Evolutionary conservation across 2,329 filamentous ascomycete genomes (phyloP), one percentile per base, ranked within the genome.

Genomic region (Cercospora zeina): DNA sequence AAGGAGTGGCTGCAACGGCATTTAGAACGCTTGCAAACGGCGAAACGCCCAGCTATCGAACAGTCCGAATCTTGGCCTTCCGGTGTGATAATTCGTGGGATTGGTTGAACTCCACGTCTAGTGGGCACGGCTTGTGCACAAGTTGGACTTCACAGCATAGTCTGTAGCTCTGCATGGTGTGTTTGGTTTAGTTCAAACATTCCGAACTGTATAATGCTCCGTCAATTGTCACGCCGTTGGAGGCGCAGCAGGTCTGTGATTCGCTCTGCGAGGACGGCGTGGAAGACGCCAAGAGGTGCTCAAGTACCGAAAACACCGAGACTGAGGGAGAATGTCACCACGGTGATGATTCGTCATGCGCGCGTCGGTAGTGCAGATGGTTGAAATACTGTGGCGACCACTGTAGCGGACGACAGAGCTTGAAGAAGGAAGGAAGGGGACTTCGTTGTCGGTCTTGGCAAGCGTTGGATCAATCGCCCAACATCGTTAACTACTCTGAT

Each of bases 261-360:
- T 53, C 8, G 49, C n/a, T 21, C 3, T 8, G 16, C 13, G 49
- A 1, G 27, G 30, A 34, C 4, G 8, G 8, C n/a, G n/a, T 34
- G 2, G 31, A 10, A 34, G 16, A 21, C 10, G 30, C 31, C 31
- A 2, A n/a, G 49, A 2, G 49, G 27, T 33, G n/a, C 11, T 27
- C 7, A 53, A 34, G 27, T 21, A 21, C 49, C 49, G 49, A 53
- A 53, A 53, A 34, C 49, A 34, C 49, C 49, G 49, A 49, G 42
- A 49, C 42, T 49, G 42, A 27, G 42, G 21, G 42, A 21, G 13
- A 49, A 21, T 21, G 24, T 49, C 21, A 9, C 42, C 21, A 9
- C 42, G 7, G 27, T 11, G 42, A 49, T n/a, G 21, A 27, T 27
- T 49, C 42, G 42, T 49, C 42, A 49, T 49, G 24, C 21, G 7